phyloP scores from a whole-genome alignment of 495 filamentous ascomycete species.

The Trichoderma reesei region DNA sequence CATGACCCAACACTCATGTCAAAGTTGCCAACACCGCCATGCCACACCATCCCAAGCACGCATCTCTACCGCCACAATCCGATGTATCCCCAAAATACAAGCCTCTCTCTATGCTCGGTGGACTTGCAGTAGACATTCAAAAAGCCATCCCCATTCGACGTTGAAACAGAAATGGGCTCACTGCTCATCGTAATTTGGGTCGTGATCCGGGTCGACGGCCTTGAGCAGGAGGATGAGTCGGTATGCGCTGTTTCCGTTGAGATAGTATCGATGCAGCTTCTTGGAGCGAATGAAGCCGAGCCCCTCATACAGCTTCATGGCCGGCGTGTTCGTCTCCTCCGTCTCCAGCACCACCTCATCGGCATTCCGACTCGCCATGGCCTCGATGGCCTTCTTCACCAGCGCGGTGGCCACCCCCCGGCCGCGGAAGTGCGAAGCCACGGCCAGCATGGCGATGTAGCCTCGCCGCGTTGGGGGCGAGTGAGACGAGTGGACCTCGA shows the following conservation, averaged over 20 bases:
- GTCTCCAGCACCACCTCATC: conserved; percentile 97
- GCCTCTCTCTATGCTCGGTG: not conserved
- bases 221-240: conserved; percentile 77
- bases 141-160: too few relatives aligned
- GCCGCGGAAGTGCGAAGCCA: conserved; percentile 65
- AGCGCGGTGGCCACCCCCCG: conserved; percentile 85
- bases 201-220: conserved; percentile 25
- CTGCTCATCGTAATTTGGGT: conserved; percentile 16
- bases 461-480: conserved; percentile 70
- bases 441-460: conserved; percentile 98
- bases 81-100: not conserved
- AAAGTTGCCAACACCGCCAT: not conserved
- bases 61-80: not conserved
- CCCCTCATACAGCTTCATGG: conserved; percentile 87
- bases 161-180: not conserved
- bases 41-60: not conserved
- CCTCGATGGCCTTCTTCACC: conserved; percentile 83
- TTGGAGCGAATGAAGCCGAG: conserved; percentile 91
- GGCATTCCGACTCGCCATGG: conserved; percentile 73
- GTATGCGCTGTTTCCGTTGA: conserved; percentile 94
- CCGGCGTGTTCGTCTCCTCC: conserved; percentile 86
- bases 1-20: not conserved
- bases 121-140: too few relatives aligned
- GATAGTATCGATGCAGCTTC: conserved; percentile 86
- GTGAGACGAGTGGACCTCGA: conserved; percentile 70